Conservation (phyloP, 2,329 filamentous ascomycete genomes). For the Nemania abortiva region DNA sequence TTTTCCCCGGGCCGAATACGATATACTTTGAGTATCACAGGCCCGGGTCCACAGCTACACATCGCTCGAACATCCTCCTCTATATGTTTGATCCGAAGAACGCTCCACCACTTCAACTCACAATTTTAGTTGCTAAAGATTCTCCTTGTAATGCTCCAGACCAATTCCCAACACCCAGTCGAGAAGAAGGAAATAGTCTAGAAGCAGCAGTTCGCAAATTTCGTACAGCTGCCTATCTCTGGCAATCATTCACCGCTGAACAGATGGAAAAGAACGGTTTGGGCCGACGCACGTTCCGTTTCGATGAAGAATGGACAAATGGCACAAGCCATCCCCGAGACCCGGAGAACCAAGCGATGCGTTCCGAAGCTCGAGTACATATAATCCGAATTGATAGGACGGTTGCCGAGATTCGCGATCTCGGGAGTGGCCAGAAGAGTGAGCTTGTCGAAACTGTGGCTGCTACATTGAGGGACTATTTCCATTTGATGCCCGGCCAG, state of each 20-base stretch:
- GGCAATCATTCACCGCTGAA: conserved; percentile 97
- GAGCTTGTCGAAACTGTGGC: conserved; percentile 82
- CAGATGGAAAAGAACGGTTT: conserved; percentile 94
- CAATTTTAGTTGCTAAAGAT: conserved; percentile 88
- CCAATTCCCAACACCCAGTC: conserved; percentile 78
- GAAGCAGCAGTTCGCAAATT: conserved; percentile 89
- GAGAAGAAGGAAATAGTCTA: conserved; percentile 84
- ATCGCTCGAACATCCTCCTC: conserved; percentile 83
- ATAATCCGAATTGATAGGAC: conserved; percentile 86
- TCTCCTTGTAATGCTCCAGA: conserved; percentile 84
- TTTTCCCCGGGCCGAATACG: conserved; percentile 91
- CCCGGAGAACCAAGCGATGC: conserved; percentile 76
- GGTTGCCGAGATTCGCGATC: conserved; percentile 82
- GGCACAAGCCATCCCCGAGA: conserved; percentile 85
- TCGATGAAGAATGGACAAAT: conserved; percentile 94
- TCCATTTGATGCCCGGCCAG: conserved; percentile 79
- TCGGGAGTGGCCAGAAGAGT: conserved; percentile 81
- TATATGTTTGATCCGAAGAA: conserved; percentile 87
- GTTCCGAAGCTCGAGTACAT: conserved; percentile 92
- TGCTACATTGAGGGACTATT: conserved; percentile 82
- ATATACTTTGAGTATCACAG: conserved; percentile 89
- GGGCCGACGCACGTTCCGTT: conserved; percentile 85
- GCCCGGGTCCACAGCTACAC: conserved; percentile 75
- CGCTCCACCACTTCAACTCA: conserved; percentile 87
- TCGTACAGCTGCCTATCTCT: conserved; percentile 93